Evolutionary conservation across 257 asterid genomes (phyloP).

Genomic region (Nicotiana tomentosiformis): DNA sequence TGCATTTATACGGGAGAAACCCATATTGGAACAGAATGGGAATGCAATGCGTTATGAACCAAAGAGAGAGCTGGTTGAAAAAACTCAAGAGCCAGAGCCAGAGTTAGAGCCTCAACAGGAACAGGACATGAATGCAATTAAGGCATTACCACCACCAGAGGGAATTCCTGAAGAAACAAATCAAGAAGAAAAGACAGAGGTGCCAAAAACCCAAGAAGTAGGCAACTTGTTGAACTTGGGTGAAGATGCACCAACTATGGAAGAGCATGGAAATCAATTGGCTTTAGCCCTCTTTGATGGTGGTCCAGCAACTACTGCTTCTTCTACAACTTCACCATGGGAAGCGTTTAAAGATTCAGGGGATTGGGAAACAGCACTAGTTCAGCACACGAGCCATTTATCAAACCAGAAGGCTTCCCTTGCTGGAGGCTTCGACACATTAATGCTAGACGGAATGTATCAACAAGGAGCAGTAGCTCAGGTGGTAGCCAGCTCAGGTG

Average conservation of each 20-base stretch:
- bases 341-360: constrained; percentile 65
- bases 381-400: constrained; percentile 64
- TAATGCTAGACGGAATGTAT: constrained; percentile 85
- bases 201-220: constrained; percentile 24
- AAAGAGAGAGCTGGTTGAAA: constrained; percentile 6
- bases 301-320: constrained; percentile 16
- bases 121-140: constrained; percentile 49
- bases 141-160: constrained; percentile 79
- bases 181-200: constrained; percentile 23
- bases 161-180: constrained; percentile 18
- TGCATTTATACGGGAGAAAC: constrained; percentile 59
- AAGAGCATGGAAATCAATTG: constrained; percentile 49
- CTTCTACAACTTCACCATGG: constrained; percentile 55
- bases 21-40: constrained; percentile 25
- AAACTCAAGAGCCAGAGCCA: not conserved
- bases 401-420: constrained; percentile 56
- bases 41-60: constrained; percentile 19
- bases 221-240: constrained; percentile 72
- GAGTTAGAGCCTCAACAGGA: constrained; percentile 33
- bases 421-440: constrained; percentile 57
- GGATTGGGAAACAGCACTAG: constrained; percentile 76
- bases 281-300: constrained; percentile 76
- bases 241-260: constrained; percentile 40
- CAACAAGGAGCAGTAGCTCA: constrained; percentile 56
- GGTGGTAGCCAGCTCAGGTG: constrained; percentile 52